These are phyloP conservation scores for Drechslerella dactyloides DNA, from an alignment of 2,329 filamentous ascomycete genomes.

Conservation along the genomic window DNA sequence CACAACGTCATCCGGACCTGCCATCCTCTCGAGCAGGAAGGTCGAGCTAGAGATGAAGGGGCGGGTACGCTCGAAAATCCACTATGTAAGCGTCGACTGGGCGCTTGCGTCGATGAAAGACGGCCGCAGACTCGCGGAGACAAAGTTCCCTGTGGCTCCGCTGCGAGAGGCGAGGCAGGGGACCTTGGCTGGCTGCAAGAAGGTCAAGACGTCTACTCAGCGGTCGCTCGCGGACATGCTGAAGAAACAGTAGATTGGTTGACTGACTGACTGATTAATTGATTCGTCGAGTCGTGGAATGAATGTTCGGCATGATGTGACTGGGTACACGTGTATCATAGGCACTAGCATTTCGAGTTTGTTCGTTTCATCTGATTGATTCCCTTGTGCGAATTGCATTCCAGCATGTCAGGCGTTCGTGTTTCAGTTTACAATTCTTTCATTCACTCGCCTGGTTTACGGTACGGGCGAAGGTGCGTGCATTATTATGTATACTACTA, in stretches of 20 bases:
- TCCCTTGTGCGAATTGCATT: too few relatives aligned
- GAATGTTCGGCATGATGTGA: too few relatives aligned
- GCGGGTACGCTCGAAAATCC: slow-evolving; percentile 41
- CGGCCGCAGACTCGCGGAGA: slow-evolving; percentile 76
- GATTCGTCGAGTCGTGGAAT: too few relatives aligned
- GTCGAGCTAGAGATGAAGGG: slow-evolving; percentile 46
- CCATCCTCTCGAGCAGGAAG: slow-evolving; percentile 32
- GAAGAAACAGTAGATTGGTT: slow-evolving; percentile 13
- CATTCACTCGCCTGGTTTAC: too few relatives aligned
- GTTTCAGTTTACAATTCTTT: too few relatives aligned
- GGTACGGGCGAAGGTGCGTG: too few relatives aligned
- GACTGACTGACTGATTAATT: too few relatives aligned
- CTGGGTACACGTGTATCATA: too few relatives aligned
- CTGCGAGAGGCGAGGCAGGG: slow-evolving; percentile 51
- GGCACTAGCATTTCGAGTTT: too few relatives aligned
- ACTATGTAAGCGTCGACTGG: slow-evolving; percentile 59
- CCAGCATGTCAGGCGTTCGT: too few relatives aligned
- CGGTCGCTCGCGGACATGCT: slow-evolving; percentile 36
- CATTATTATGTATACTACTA: too few relatives aligned
- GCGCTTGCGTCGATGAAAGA: slow-evolving; percentile 81
- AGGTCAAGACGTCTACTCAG: slow-evolving; percentile 23
- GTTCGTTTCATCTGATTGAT: too few relatives aligned
- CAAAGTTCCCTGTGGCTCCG: slow-evolving; percentile 56
- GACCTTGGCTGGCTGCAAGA: slow-evolving; percentile 36
- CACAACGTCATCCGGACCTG: slow-evolving; percentile 38